phyloP scores from a whole-genome alignment of 805 yeast species.

The Ogataea nonfermentans region DNA sequence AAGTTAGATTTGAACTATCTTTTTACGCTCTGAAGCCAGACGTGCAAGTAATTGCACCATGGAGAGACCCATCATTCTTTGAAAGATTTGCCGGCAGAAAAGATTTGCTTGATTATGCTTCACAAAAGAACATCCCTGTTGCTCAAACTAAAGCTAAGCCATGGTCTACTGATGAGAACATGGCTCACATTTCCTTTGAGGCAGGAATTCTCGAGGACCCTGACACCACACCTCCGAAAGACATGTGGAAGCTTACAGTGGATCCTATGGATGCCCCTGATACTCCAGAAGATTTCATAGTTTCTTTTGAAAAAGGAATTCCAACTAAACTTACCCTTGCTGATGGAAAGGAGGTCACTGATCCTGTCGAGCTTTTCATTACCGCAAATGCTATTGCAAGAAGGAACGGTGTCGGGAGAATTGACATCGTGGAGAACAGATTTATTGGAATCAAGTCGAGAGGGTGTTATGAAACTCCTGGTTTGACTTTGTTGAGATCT shows the following conservation, averaged over 20 bases:
- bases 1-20: constrained; percentile 94
- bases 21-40: constrained; percentile 98
- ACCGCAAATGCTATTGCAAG: constrained; percentile 94
- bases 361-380: constrained; percentile 87
- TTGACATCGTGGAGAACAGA: constrained; percentile 98
- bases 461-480: constrained; percentile 99
- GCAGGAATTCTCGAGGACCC: constrained; percentile 99
- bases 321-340: constrained; percentile 77
- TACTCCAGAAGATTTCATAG: constrained; percentile 82
- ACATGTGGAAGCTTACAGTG: constrained; percentile 98
- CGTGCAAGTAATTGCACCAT: constrained; percentile 95
- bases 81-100: constrained; percentile 97
- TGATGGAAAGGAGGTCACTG: constrained; percentile 61
- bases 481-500: constrained; percentile 87
- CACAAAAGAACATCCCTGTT: constrained; percentile 87
- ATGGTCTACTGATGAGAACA: constrained; percentile 99
- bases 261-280: constrained; percentile 97
- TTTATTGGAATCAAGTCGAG: constrained; percentile 98
- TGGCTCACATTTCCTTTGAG: constrained; percentile 98
- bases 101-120: constrained; percentile 92
- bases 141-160: constrained; percentile 98
- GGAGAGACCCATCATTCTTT: constrained; percentile 97
- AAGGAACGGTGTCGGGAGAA: constrained; percentile 99
- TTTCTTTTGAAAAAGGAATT: constrained; percentile 80
- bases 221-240: constrained; percentile 97